Evolutionary conservation across 495 filamentous ascomycete genomes (phyloP), one percentile per base, ranked within the genome.

Genomic region (Darksidea phi): DNA sequence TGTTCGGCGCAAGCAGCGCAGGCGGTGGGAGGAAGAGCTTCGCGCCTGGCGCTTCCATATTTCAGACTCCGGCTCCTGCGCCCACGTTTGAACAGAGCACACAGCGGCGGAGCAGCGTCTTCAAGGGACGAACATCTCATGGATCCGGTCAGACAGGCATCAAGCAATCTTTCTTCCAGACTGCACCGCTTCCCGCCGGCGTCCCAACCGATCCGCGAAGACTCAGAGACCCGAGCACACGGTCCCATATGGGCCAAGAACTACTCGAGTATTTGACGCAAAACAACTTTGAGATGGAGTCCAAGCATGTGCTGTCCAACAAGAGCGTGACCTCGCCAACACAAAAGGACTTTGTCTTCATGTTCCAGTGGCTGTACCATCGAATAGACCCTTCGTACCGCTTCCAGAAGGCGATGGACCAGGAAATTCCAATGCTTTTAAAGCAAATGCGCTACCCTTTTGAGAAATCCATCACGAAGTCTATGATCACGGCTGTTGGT

Each of bases 281-380:
- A 26, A 85, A 94, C 69, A 93, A 94, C 61, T 99, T 97, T 67
- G 94, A 99, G 77, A 85, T 97, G 82, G 91, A 95, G 62, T 96
- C 94, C 88, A 95, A 95, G 70, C 86, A 97, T 72, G 86, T 86
- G 26, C 78, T 99, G 26, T 86, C 88, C 2, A 86, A 90, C 49
- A 96, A 96, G 62, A 88, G 89, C 17, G 83, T 94, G 68, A 90
- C 87, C 49, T 91, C 87, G 37, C 95, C 94, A n/a, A 97, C 92
- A 3, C 91, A 96, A 67, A 99, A 97, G 70, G 94, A 99, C 72
- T 99, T 97, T 75, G 90, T 91, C 70, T 86, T 80, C 66, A 91
- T 97, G 74, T 99, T 99, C 73, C 91, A 97, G 73, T 99, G 91
- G 88, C 81, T 99, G 1, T 99, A 99, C 71, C 88, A 88, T 65